Evolutionary conservation across 768 basidiomycete genomes (phyloP), one percentile per base, ranked within the genome.

Genomic region (Hemileccinum impolitum): DNA sequence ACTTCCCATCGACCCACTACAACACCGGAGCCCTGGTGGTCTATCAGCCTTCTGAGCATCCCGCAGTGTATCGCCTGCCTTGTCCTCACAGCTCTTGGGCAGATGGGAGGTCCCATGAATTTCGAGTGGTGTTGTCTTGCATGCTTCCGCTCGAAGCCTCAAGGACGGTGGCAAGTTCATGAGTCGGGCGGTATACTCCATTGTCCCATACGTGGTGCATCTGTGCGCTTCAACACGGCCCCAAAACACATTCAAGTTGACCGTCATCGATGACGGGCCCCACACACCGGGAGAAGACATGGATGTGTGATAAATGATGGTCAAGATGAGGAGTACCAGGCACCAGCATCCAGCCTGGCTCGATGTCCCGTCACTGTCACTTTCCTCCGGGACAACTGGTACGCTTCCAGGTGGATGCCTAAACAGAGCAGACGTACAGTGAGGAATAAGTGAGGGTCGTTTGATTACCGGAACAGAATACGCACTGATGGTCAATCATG

Each of bases 141-240:
- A 66, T 0, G 57, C 62, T 5, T 54, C 52, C 14, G 60, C 12
- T 5, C 54, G 56, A 34, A 53, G 55, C 7, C 32, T 34, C 47
- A 61, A 61, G 15, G 44, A 40, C 0, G 11, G 19, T 4, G 66
- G 68, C 15, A 70, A 37, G 37, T 68, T 68, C 43, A 54, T 55
- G 5, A 70, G 48, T 4, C 49, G 48, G 0, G 70, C 70, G 1
- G 61, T 57, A 30, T 70, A 70, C 39, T 59, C 57, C 38, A 63
- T 58, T 2, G 63, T 60, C 0, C 53, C 64, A 45, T 64, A 68
- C 0, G 61, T 58, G 25, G 46, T 59, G 48, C 69, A 70, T 13
- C 23, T 28, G 39, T 60, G 55, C 8, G 50, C 35, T 14, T 54
- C 43, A 1, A 66, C 43, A 7, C 26, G 9, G 3, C 32, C 58